Evolutionary conservation across 495 filamentous ascomycete species (phyloP), one percentile per base, ranked within the genome.

Genomic region (Rhypophila decipiens): DNA sequence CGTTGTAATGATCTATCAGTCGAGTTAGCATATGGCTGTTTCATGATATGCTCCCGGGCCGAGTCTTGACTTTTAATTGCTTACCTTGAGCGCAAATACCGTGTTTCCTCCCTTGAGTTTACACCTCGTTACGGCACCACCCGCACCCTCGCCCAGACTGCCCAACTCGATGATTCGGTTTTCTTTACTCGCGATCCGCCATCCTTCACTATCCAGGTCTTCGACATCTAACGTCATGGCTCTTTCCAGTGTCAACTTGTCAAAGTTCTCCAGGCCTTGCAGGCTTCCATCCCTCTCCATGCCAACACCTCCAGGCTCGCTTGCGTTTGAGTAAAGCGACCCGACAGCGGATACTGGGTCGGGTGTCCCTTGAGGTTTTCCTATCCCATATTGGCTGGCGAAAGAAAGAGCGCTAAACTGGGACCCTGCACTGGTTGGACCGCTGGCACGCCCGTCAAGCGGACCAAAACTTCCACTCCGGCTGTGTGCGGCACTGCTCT

Each of bases 61-160:
- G 46, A 24, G 27, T 21, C 34, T 20, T 17, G 18, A 34, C 4
- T 19, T 11, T 11, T 2, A 7, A 31, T 21, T 40, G 57, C 76
- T 51, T 69, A 96, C 93, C 84, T 98, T 98, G 47, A 98, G 73
- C 10, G 93, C 93, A 72, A 98, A 98, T 19, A 96, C 79, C 0
- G 88, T 97, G 67, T 93, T 95, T 37, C 88, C 88, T 20, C 86
- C 88, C 60, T 86, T 87, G 46, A 98, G 73, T 63, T 79, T 85
- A 65, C 88, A 95, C 55, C 84, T 82, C 27, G 94, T 97, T 29
- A 98, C 93, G 8, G 93, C 93, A 58, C 93, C 93, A 44, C 93
- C 93, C 39, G 94, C 90, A 50, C 93, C 93, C 66, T 98, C 93
- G 46, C 93, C 93, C 36, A 98, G 68, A 59, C 86, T 88, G 7